These are phyloP conservation scores for Debaryomycetaceae sp. DNA, from an alignment of 1,139 yeast genomes.

Conservation along the genomic window DNA sequence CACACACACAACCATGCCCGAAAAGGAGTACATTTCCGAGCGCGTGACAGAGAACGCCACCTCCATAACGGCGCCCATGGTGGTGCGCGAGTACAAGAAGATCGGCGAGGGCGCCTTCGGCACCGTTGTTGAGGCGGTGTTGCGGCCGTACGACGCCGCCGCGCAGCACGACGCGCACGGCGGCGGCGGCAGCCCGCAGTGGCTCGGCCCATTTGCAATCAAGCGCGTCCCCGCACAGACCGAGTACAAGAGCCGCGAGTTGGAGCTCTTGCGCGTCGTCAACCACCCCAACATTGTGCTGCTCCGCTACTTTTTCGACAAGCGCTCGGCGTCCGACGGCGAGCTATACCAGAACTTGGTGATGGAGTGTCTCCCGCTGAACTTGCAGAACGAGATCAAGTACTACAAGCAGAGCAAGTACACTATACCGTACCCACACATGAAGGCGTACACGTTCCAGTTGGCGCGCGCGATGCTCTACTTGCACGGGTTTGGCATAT, in stretches of 20 bases:
- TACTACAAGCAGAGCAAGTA: slow-evolving; percentile 59
- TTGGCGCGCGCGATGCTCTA: slow-evolving; percentile 79
- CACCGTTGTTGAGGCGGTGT: slow-evolving; percentile 71
- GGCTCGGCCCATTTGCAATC: slow-evolving; percentile 80
- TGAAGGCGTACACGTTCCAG: slow-evolving; percentile 76
- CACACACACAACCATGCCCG: slow-evolving; percentile 8
- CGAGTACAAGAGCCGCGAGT: slow-evolving; percentile 75
- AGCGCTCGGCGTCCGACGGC: slow-evolving; percentile 55
- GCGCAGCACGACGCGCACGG: slow-evolving; percentile 15
- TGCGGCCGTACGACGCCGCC: slow-evolving; percentile 24
- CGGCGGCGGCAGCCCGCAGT: slow-evolving; percentile 27
- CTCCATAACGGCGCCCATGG: slow-evolving; percentile 53
- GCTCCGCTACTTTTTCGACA: slow-evolving; percentile 63
- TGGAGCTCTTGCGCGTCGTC: slow-evolving; percentile 68
- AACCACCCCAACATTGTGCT: slow-evolving; percentile 75
- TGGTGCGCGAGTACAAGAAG: slow-evolving; percentile 63
- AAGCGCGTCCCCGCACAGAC: slow-evolving; percentile 83
- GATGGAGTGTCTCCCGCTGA: slow-evolving; percentile 83
- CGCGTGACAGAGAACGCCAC: slow-evolving; percentile 64
- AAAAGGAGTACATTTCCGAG: slow-evolving; percentile 30
- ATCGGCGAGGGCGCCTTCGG: slow-evolving; percentile 88
- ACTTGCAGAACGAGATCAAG: slow-evolving; percentile 69
- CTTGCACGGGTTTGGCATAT: slow-evolving; percentile 71
- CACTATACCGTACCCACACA: slow-evolving; percentile 67
- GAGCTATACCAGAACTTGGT: slow-evolving; percentile 73